Evolutionary conservation across 768 basidiomycete genomes (phyloP).

Genomic region (Chalciporus piperatus): DNA sequence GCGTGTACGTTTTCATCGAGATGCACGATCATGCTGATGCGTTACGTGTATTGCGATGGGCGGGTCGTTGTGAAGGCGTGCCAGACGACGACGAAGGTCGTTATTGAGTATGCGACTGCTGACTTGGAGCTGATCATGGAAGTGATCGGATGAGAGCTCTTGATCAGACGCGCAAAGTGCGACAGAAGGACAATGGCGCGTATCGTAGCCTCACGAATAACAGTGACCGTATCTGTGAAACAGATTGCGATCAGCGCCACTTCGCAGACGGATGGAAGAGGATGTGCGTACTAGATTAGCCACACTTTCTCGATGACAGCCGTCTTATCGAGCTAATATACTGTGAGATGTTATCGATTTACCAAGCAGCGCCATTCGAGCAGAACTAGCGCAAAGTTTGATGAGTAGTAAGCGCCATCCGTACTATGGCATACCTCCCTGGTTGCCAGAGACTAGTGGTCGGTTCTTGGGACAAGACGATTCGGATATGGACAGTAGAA

Average conservation of each 20-base stretch:
- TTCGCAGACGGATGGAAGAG: not conserved
- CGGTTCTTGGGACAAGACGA: too few species aligned
- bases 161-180: not conserved
- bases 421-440: too few species aligned
- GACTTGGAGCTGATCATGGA: slow-evolving; percentile 57
- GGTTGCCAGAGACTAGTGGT: slow-evolving; percentile 80
- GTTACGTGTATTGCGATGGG: too few species aligned
- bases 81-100: slow-evolving; percentile 88
- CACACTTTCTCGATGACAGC: slow-evolving; percentile 86
- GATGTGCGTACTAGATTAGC: slow-evolving; percentile 64
- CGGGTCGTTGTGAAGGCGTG: slow-evolving; percentile 93
- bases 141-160: slow-evolving; percentile 2
- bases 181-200: slow-evolving; percentile 83
- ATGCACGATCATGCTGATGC: too few species aligned
- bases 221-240: slow-evolving; percentile 93
- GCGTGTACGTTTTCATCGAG: too few species aligned
- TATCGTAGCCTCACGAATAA: slow-evolving; percentile 93
- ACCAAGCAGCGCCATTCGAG: slow-evolving; percentile 95
- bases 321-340: slow-evolving; percentile 86
- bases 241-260: slow-evolving; percentile 64
- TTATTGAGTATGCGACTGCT: slow-evolving; percentile 93
- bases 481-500: too few species aligned
- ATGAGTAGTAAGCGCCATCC: too few species aligned
- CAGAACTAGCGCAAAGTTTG: slow-evolving; percentile 83
- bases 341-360: slow-evolving; percentile 75